Conservation (phyloP, 2,329 filamentous ascomycete species). For the Hirsutella rhossiliensis region DNA sequence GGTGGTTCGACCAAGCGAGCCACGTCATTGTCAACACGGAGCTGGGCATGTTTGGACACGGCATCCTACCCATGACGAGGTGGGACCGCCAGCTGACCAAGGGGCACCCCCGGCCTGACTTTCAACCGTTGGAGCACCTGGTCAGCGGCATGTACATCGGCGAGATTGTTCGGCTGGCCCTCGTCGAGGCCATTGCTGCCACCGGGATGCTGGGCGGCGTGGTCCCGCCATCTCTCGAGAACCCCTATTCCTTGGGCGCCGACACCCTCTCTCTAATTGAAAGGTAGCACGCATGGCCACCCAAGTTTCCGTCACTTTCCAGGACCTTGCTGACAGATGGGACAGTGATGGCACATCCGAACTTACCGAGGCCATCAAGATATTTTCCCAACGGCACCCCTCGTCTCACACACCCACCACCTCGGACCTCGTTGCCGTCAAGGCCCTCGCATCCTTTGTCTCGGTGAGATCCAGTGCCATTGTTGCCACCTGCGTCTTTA, state of each 20-base stretch:
- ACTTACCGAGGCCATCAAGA: slow-evolving; percentile 29
- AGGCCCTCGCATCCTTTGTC: slow-evolving; percentile 39
- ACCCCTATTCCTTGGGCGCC: slow-evolving; percentile 46
- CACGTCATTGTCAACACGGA: slow-evolving; percentile 58
- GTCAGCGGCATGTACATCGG: slow-evolving; percentile 56
- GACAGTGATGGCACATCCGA: slow-evolving; percentile 31
- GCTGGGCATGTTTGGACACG: slow-evolving; percentile 52
- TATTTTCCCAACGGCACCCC: slow-evolving; percentile 40
- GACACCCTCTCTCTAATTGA: slow-evolving; percentile 47
- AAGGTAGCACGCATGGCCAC: slow-evolving; percentile 31
- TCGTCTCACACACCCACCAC: slow-evolving; percentile 25
- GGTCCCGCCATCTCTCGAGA: slow-evolving; percentile 38
- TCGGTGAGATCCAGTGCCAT: slow-evolving; percentile 47
- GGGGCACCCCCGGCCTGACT: slow-evolving; percentile 41
- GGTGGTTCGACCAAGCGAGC: slow-evolving; percentile 45
- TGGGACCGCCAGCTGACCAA: slow-evolving; percentile 46
- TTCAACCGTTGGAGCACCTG: slow-evolving; percentile 50
- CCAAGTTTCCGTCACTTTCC: no score
- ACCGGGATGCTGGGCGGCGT: slow-evolving; percentile 43
- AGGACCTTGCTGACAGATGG: slow-evolving; percentile 8
- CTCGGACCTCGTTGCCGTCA: slow-evolving; percentile 39
- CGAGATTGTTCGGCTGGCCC: slow-evolving; percentile 46
- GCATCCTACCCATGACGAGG: slow-evolving; percentile 44
- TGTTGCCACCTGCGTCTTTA: slow-evolving; percentile 45
- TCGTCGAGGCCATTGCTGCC: slow-evolving; percentile 45